Base-by-base conservation (phyloP, 1,284 basidiomycete genomes). In the Termitomyces sp. region DNA sequence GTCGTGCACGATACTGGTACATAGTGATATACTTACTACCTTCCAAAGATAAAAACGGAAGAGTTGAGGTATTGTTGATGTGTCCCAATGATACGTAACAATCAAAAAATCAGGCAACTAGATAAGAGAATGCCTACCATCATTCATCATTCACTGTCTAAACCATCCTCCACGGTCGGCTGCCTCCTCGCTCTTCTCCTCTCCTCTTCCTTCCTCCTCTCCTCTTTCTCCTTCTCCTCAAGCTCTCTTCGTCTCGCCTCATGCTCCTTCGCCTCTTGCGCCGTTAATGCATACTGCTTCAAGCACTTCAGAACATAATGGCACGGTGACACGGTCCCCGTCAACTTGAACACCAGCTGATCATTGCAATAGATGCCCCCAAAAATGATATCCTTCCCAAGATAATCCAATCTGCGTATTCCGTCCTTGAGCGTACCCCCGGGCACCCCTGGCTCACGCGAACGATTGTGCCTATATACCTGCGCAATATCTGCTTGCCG, bases 381-480 rank as follows among this genome's bases (percentile, higher is more conserved):
- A 59, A 80, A 89, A 67, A 80, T 74, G 42, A 79, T 80, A 55
- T 79, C 64, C 50, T 70, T 65, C 9, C 79, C 72, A 34, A 90
- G 71, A 72, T 79, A 90, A 63, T 90, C 88, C 49, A 85, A 69
- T 52, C 82, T 70, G 57, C 80, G 77, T 65, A 90, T 69, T 7
- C 82, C 81, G 33, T 78, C 73, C 15, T 80, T 81, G 7, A 90
- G 74, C 24, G 70, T 67, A 0, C 86, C 88, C 0, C 88, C 88
- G 1, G 87, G 88, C 1, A 83, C 85, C 49, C 81, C 82, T 34
- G 70, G 68, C 26, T 75, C 74, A 3, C 79, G 78, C 9, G 83
- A 84, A 17, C 88, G 80, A 64, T 90, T 89, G 64, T 79, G 73
- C 45, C 75, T 69, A 65, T 88, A 90, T 42, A 80, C 73, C 28